Evolutionary conservation across 306 rosid species (phyloP), one percentile per base, ranked within the genome.

Genomic region (Luffa acutangula): DNA sequence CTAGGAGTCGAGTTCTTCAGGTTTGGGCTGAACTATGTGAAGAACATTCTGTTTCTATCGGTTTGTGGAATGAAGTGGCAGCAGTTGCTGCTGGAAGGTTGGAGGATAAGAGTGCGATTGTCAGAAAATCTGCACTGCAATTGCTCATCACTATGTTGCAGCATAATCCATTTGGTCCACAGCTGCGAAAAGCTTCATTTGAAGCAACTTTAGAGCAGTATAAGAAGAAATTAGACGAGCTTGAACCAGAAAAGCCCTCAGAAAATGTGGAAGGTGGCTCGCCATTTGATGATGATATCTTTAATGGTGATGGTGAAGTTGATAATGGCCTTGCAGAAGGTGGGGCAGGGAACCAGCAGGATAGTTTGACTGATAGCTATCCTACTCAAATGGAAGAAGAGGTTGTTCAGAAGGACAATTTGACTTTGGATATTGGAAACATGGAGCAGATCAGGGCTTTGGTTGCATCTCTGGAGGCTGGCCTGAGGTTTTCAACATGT

Each of bases 81-180:
- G 84, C 79, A 73, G 85, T 94, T 85, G 93, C 98, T 79, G 89
- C 98, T 53, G 97, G 98, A 75, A 91, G 98, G 88, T 85, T 94
- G 89, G 98, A 94, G 90, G 98, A 94, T 81, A 94, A 94, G 91
- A 83, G 93, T 89, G 97, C 98, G 80, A 88, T 94, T 15, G 98
- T 94, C 75, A 84, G 98, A 84, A 94, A 94, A 73, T 88, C 92
- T 73, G 97, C 97, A 80, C 76, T 94, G 80, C 91, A 91, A 69
- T 83, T 94, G 69, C 88, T 94, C 79, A 91, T 94, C 85, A 91
- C 84, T 89, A 92, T 94, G 98, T 78, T 94, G 86, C 98, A 94
- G 85, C 98, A 94, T 83, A 94, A 94, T 83, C 98, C 97, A 39
- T 94, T 92, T 85, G 98, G 98, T 56, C 98, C 98, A 5, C 97